Percentiles rank a stretch among this genome's conserved stretches.
phyloP scores from a whole-genome alignment of 1,284 basidiomycete species.

The Neonothopanus nambi region DNA sequence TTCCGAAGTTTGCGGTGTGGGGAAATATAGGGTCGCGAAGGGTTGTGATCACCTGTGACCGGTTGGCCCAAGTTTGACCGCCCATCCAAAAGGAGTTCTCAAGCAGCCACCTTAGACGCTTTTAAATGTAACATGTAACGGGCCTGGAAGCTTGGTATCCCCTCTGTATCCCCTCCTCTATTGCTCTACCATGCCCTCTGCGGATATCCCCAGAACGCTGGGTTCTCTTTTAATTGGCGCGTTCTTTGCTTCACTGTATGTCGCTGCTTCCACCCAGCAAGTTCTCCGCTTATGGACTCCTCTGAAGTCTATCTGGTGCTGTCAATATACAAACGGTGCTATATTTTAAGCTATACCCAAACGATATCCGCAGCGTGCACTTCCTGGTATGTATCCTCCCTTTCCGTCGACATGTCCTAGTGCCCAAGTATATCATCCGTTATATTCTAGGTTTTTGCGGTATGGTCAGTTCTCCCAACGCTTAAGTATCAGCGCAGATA shows the following conservation, averaged over 20 bases:
- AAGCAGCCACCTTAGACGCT: not conserved
- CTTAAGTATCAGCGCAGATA: not conserved
- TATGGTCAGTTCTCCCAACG: slow-evolving; percentile 25
- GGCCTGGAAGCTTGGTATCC: not conserved
- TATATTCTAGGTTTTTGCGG: slow-evolving; percentile 23
- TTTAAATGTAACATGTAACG: not conserved
- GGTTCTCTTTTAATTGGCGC: slow-evolving; percentile 46
- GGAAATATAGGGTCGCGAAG: not conserved
- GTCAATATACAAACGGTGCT: slow-evolving; percentile 41
- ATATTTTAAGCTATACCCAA: slow-evolving; percentile 44
- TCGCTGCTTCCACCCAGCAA: slow-evolving; percentile 10
- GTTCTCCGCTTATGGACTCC: not conserved
- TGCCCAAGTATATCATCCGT: not conserved
- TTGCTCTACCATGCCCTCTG: not conserved
- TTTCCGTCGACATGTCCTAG: too few species aligned
- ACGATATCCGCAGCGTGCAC: slow-evolving; percentile 34
- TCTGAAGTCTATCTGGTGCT: slow-evolving; percentile 42
- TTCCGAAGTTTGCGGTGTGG: too few species aligned
- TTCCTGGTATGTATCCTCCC: slow-evolving; percentile 30
- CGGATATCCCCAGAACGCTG: slow-evolving; percentile 32
- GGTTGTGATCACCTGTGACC: not conserved
- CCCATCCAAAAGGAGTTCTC: too few species aligned
- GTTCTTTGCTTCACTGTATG: slow-evolving; percentile 39
- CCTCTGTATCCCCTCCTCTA: not conserved
- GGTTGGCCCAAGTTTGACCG: too few species aligned